Conservation (phyloP, 495 filamentous ascomycete species). For the Penicillium silybi region DNA sequence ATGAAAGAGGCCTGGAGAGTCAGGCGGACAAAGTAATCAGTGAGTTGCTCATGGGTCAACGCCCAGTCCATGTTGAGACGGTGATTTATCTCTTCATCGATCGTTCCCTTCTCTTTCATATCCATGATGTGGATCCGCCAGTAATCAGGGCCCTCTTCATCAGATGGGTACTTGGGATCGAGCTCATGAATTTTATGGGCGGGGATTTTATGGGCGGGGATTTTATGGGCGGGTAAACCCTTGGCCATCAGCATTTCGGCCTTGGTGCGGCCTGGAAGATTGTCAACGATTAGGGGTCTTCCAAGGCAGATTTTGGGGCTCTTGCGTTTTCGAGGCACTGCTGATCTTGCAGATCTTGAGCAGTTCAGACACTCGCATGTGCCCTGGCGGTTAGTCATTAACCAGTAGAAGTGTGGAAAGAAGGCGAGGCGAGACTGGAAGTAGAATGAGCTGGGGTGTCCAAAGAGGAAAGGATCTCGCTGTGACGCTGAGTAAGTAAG, state of each 20-base stretch:
- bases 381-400: slow-evolving; percentile 45
- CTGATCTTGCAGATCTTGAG: slow-evolving; percentile 1
- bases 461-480: slow-evolving; percentile 52
- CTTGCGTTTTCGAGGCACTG: slow-evolving; percentile 21
- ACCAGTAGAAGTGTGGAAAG: slow-evolving; percentile 53
- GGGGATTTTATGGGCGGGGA: too few species aligned
- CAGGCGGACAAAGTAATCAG: slow-evolving; percentile 31
- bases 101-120: slow-evolving; percentile 33
- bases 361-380: slow-evolving; percentile 31
- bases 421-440: slow-evolving; percentile 52
- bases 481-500: slow-evolving; percentile 8
- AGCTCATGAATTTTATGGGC: too few species aligned
- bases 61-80: slow-evolving; percentile 51
- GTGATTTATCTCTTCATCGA: slow-evolving; percentile 47
- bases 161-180: neutral
- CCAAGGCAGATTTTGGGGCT: neutral
- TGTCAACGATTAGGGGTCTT: slow-evolving; percentile 2
- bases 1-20: slow-evolving; percentile 46
- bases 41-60: slow-evolving; percentile 37
- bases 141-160: slow-evolving; percentile 51
- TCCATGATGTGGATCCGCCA: slow-evolving; percentile 45
- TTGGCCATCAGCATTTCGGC: slow-evolving; percentile 15
- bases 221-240: neutral
- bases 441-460: slow-evolving; percentile 47
- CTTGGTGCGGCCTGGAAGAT: slow-evolving; percentile 11